Evolutionary conservation across 768 basidiomycete species (phyloP).

Genomic region (Roridomyces roridus): DNA sequence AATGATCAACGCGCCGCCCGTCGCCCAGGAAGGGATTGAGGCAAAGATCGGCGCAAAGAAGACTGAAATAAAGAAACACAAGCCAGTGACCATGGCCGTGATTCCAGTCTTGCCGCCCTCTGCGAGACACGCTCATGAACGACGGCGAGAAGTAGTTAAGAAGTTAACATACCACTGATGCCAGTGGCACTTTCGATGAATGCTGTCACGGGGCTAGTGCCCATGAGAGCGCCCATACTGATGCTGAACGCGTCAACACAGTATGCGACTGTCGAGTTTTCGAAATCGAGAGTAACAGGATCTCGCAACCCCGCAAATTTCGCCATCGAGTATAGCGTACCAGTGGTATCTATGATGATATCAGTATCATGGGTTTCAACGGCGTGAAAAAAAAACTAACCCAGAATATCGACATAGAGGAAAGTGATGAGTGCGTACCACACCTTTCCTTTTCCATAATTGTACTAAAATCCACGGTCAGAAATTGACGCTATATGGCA

Average conservation of each 20-base stretch:
- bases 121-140: conserved; percentile 21
- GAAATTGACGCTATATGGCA: background rate
- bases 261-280: conserved; percentile 82
- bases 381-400: conserved; percentile 40
- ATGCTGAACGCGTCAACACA: conserved; percentile 85
- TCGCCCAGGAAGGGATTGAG: conserved; percentile 87
- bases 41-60: conserved; percentile 93
- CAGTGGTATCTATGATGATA: conserved; percentile 53
- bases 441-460: conserved; percentile 68
- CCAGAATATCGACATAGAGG: conserved; percentile 88
- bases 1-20: conserved; percentile 83
- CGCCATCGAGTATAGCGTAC: conserved; percentile 90
- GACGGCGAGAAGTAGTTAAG: background rate
- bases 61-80: conserved; percentile 82
- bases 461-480: conserved; percentile 45
- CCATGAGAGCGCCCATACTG: conserved; percentile 81
- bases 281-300: conserved; percentile 85
- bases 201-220: conserved; percentile 82
- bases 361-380: background rate
- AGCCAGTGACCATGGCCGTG: conserved; percentile 72
- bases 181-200: conserved; percentile 86
- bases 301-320: conserved; percentile 90
- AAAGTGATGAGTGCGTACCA: conserved; percentile 92
- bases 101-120: conserved; percentile 92
- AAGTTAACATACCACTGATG: conserved; percentile 59